Conservation (phyloP, 75 land plant species). For the Ceratopteris richardii region DNA sequence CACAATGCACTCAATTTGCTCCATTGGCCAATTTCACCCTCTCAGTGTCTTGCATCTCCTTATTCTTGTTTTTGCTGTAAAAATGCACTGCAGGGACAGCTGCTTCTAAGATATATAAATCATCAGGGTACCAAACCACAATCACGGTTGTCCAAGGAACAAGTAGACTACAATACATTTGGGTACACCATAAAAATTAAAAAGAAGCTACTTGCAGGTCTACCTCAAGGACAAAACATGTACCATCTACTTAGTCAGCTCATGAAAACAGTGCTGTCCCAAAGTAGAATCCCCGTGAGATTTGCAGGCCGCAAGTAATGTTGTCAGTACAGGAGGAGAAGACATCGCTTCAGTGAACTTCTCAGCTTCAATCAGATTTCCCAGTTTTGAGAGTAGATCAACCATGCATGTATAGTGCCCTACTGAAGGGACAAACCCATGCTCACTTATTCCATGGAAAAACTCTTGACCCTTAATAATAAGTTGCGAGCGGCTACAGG, state of each 20-base stretch:
- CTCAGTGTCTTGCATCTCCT: too few relatives aligned
- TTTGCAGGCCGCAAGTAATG: constrained; percentile 24
- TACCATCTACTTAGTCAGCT: constrained; percentile 4
- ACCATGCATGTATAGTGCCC: constrained; percentile 50
- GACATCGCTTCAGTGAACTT: constrained; percentile 18
- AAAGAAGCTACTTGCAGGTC: too few relatives aligned
- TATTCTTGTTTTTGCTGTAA: too few relatives aligned
- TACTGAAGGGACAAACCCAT: constrained; percentile 13
- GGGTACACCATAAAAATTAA: too few relatives aligned
- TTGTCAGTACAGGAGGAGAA: constrained; percentile 16
- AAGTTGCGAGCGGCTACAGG: constrained; percentile 36
- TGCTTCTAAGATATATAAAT: too few relatives aligned
- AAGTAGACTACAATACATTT: too few relatives aligned
- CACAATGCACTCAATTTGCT: too few relatives aligned
- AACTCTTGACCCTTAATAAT: constrained; percentile 28
- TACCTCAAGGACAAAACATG: too few relatives aligned
- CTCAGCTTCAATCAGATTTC: constrained; percentile 21
- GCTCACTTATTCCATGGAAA: constrained; percentile 10
- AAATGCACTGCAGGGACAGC: too few relatives aligned
- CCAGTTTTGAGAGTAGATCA: constrained; percentile 44
- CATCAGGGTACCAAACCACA: too few relatives aligned
- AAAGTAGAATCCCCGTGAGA: constrained; percentile 9
- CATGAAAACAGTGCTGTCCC: constrained; percentile 12
- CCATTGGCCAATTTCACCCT: too few relatives aligned
- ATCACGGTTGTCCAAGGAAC: too few relatives aligned